Base-by-base conservation (phyloP, 495 filamentous ascomycete species). In the Penicillium turbatum region DNA sequence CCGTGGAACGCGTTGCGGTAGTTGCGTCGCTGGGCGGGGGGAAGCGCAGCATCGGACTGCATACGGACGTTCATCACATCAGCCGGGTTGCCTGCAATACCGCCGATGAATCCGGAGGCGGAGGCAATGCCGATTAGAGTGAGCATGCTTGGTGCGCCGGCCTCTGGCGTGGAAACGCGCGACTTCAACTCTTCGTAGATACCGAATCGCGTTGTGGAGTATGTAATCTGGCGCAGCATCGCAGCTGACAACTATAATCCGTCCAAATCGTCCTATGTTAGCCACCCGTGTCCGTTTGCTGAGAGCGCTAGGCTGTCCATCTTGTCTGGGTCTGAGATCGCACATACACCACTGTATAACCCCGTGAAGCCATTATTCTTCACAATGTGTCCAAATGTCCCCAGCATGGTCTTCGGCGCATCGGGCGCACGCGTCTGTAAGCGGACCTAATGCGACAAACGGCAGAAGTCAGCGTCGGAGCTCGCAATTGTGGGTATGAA, bases 41-140 rank as follows among this genome's bases (percentile, higher is more conserved):
- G 88, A 5, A 96, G 81, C 0, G 92, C 83, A 11, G 88, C 85
- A 67, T 97, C 93, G 74, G 92, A 86, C 70, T 98, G 93, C 93
- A 98, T 98, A 57, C 93, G 90, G 37, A 98, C 93, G 72, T 98
- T 98, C 52, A 97, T 79, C 10, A 98, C 88, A 66, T 98, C 93
- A 51, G 92, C 92, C 0, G 90, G 88, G 71, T 97, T 97, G 51
- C 93, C 93, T 10, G 88, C 87, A 7, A 96, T 67, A 21, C 93
- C 93, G 51, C 93, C 93, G 5, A 96, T 71, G 69, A 96, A 87
- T 41, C 93, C 93, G 2, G 93, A 95, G 16, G 80, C 76, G 11
- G 82, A 85, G 48, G 92, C 86, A 64, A 97, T 88, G 55, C 79
- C 85, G 57, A 97, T 75, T 1, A 98, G 82, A 16, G 83, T 78